Base-by-base conservation (phyloP, 2,329 filamentous ascomycete genomes). In the Arthrinium puccinioides region DNA sequence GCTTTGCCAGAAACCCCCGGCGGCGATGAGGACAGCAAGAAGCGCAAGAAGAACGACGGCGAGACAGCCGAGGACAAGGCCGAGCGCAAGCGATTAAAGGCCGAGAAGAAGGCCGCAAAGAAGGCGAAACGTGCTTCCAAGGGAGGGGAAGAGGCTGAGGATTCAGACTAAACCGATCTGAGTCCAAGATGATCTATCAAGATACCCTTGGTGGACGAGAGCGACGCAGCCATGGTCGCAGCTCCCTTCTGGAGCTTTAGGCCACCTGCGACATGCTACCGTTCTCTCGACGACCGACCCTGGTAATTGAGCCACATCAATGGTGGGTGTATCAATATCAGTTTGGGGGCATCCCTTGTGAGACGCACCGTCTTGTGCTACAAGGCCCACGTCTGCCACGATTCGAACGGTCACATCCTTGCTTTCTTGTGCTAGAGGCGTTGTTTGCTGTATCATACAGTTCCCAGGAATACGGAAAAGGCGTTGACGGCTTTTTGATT, bases 31-130 rank as follows among this genome's bases (percentile, higher is more conserved):
- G 72, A 76, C 51, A 80, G 82, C 67, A 87, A 87, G 74, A 92
- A 86, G 71, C 77, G 82, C 53, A 85, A 86, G 68, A 80, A 88
- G 73, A 82, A 86, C 59, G 82, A 87, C 24, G 82, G 83, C 53
- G 82, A 87, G 66, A 82, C 79, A 13, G 64, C 79, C 19, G 81
- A 86, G 56, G 79, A 81, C 61, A 77, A 75, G 63, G 73, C 72
- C 5, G 72, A 75, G 62, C 69, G 72, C 46, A 76, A 76, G 65
- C 67, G 69, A 50, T 64, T 70, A 56, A 76, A 76, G 65, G 72
- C 72, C 2, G 72, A 76, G 59, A 76, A 75, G 65, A 76, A 75
- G 60, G 70, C 71, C 2, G 67, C 69, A 49, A 74, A 74, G 61
- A 65, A 67, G 29, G 67, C 70, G 38, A 74, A 74, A 64, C 77